Evolutionary conservation across 1,284 basidiomycete species (phyloP).

Genomic region (Lignosus rhinocerotis): DNA sequence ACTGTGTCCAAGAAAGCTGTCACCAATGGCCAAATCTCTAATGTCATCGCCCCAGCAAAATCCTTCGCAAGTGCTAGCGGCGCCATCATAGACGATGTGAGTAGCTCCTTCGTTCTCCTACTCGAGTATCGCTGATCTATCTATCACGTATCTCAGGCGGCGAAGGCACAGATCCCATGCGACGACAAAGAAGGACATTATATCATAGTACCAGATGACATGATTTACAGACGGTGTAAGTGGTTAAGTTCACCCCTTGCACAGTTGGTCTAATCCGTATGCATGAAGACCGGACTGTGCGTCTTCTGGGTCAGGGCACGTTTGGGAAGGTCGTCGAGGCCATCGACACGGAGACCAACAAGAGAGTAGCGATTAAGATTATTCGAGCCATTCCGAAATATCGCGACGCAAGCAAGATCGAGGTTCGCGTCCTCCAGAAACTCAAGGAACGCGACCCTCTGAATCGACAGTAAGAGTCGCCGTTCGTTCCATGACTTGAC

Average conservation of each 20-base stretch:
- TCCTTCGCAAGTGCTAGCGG: conserved; percentile 65
- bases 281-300: conserved; percentile 80
- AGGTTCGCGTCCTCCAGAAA: conserved; percentile 92
- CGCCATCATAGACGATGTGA: conserved; percentile 61
- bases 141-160: conserved; percentile 43
- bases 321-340: conserved; percentile 99
- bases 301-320: conserved; percentile 94
- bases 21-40: conserved; percentile 45
- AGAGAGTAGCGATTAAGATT: conserved; percentile 96
- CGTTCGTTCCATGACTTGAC: not conserved
- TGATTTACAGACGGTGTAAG: conserved; percentile 83
- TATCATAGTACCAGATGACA: conserved; percentile 87
- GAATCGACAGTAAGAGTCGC: conserved; percentile 79
- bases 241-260: conserved; percentile 22
- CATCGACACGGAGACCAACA: conserved; percentile 75
- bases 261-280: conserved; percentile 24
- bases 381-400: conserved; percentile 97
- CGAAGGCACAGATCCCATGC: conserved; percentile 66
- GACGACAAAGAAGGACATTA: conserved; percentile 97
- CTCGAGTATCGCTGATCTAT: conserved; percentile 27
- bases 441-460: conserved; percentile 89
- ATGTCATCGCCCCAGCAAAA: conserved; percentile 49
- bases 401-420: conserved; percentile 98
- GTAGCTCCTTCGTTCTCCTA: conserved; percentile 32
- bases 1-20: conserved; percentile 61